A percentile compares a stretch with the other conserved stretches of the same genome.
Evolutionary conservation across 2,329 filamentous ascomycete species (phyloP).

Genomic region (Curvularia spicifera): DNA sequence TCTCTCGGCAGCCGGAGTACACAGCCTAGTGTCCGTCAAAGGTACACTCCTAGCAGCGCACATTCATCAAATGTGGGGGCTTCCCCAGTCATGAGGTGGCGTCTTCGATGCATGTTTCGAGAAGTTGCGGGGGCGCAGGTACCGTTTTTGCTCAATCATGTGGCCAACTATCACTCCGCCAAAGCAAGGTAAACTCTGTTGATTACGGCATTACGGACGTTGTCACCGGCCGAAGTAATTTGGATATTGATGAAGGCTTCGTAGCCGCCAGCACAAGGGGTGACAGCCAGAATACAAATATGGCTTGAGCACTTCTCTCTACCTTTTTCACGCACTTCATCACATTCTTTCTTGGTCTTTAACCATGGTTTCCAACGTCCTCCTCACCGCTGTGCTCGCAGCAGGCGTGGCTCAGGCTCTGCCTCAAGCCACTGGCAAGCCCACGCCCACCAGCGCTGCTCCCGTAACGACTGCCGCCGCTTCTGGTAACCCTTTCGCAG

Average conservation of each 20-base stretch:
- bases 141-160: constrained; percentile 19
- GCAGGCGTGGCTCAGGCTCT: constrained; percentile 31
- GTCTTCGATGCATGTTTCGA: constrained; percentile 21
- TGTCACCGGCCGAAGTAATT: constrained; percentile 26
- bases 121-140: constrained; percentile 23
- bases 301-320: constrained; percentile 1
- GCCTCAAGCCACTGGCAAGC: constrained; percentile 29
- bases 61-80: constrained; percentile 28
- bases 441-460: constrained; percentile 19
- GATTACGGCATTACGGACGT: constrained; percentile 23
- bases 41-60: constrained; percentile 5
- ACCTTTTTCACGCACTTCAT: constrained; percentile 11
- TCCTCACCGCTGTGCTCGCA: constrained; percentile 28
- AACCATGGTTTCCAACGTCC: constrained; percentile 30
- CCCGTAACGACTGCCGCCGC: constrained; percentile 23
- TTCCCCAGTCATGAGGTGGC: constrained; percentile 8
- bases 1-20: constrained; percentile 21
- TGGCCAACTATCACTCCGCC: constrained; percentile 12
- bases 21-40: constrained; percentile 21
- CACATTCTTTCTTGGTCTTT: constrained; percentile 4
- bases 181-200: constrained; percentile 5
- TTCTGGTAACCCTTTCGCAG: constrained; percentile 59
- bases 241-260: constrained; percentile 26
- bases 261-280: constrained; percentile 10
- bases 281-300: constrained; percentile 24